These are phyloP conservation scores for Apiospora saccharicola DNA, from an alignment of 2,329 filamentous ascomycete species.

Conservation along the genomic window DNA sequence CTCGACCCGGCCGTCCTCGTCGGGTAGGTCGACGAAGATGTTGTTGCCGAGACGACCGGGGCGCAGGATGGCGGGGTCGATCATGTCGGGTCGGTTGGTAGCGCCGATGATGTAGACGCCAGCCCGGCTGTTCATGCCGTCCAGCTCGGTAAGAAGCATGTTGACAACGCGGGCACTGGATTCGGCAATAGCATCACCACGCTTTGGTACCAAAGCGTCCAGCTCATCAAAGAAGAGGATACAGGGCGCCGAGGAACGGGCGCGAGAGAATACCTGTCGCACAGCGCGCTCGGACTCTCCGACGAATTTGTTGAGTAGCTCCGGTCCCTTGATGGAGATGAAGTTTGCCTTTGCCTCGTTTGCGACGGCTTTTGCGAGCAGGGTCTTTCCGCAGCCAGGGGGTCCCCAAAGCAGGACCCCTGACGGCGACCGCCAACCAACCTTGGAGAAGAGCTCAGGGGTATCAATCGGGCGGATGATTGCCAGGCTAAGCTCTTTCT, in stretches of 20 bases:
- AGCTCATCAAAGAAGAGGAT: constrained; percentile 99
- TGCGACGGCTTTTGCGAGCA: constrained; percentile 94
- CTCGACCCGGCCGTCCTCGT: constrained; percentile 79
- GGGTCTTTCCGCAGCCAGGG: constrained; percentile 94
- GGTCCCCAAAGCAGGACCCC: constrained; percentile 96
- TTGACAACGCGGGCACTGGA: constrained; percentile 91
- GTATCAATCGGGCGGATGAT: constrained; percentile 90
- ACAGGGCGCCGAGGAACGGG: constrained; percentile 85
- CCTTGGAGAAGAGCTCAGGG: constrained; percentile 76
- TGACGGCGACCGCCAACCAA: constrained; percentile 82
- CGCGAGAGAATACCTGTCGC: constrained; percentile 88
- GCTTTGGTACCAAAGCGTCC: constrained; percentile 86
- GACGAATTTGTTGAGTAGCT: constrained; percentile 96
- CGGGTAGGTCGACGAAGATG: constrained; percentile 90
- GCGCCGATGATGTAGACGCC: constrained; percentile 96
- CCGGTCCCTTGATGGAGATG: constrained; percentile 96
- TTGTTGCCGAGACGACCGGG: constrained; percentile 87
- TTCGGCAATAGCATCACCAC: constrained; percentile 81
- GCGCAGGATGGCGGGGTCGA: constrained; percentile 92
- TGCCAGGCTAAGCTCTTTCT: constrained; percentile 81
- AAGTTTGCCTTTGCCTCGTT: constrained; percentile 97
- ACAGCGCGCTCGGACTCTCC: constrained; percentile 95
- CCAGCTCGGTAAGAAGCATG: constrained; percentile 91
- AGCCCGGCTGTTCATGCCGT: constrained; percentile 79
- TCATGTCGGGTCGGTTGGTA: constrained; percentile 95